These are phyloP conservation scores for Cyberlindnera maritima DNA, from an alignment of 805 yeast species.

Conservation along the genomic window DNA sequence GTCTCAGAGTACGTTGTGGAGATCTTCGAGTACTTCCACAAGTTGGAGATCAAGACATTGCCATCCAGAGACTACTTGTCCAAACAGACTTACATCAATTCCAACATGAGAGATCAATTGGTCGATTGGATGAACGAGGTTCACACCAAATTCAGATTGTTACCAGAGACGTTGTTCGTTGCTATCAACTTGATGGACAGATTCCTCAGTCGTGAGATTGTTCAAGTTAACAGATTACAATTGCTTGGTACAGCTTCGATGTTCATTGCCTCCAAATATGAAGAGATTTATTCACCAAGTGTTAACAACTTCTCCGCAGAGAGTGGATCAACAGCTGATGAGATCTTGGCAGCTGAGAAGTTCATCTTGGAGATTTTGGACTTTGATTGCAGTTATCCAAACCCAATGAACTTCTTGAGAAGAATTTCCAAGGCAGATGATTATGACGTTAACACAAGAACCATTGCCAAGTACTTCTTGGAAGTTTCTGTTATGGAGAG, in stretches of 20 bases:
- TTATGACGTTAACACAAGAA: constrained; percentile 86
- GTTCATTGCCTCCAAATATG: constrained; percentile 90
- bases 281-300: constrained; percentile 88
- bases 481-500: constrained; percentile 81
- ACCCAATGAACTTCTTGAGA: constrained; percentile 89
- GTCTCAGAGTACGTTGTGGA: constrained; percentile 90
- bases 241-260: constrained; percentile 82
- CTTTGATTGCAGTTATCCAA: constrained; percentile 82
- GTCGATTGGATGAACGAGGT: constrained; percentile 96
- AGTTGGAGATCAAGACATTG: constrained; percentile 66
- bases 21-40: constrained; percentile 76
- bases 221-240: constrained; percentile 79
- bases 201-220: constrained; percentile 72
- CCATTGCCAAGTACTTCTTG: constrained; percentile 81
- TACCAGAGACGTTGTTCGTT: constrained; percentile 83
- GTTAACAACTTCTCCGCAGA: constrained; percentile 83
- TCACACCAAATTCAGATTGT: constrained; percentile 75
- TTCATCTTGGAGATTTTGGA: constrained; percentile 69
- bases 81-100: constrained; percentile 41
- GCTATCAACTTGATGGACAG: constrained; percentile 88
- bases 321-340: constrained; percentile 78
- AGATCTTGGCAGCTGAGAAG: constrained; percentile 82
- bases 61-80: constrained; percentile 45
- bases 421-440: constrained; percentile 93
- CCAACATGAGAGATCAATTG: constrained; percentile 70